phyloP scores from a whole-genome alignment of 345 rosid genomes.

The Combretum micranthum region DNA sequence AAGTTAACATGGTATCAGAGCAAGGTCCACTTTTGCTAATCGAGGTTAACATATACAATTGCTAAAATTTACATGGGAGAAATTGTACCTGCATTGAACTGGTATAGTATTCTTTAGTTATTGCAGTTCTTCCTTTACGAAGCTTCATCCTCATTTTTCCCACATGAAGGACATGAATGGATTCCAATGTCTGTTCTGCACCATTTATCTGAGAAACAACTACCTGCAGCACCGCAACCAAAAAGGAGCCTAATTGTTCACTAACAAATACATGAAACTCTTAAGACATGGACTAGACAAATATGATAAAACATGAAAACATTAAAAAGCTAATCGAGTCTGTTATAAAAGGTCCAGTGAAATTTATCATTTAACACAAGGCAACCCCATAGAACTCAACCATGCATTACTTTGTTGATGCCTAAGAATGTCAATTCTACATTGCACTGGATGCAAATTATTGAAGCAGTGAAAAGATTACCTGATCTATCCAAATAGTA shows the following conservation, averaged over 20 bases:
- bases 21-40: too few species aligned
- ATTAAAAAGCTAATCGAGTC: not conserved
- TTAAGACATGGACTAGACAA: not conserved
- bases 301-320: not conserved
- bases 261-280: not conserved
- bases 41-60: too few species aligned
- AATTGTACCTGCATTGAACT: conserved; percentile 65
- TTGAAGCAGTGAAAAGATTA: too few species aligned
- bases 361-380: too few species aligned
- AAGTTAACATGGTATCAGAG: too few species aligned
- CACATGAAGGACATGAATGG: conserved; percentile 80
- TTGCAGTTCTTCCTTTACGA: conserved; percentile 58
- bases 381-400: too few species aligned
- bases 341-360: too few species aligned
- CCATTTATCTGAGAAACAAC: conserved; percentile 80
- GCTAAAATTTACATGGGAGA: too few species aligned
- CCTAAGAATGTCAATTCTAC: too few species aligned
- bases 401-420: too few species aligned
- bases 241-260: not conserved
- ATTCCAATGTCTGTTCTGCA: conserved; percentile 54
- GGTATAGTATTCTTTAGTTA: conserved; percentile 87
- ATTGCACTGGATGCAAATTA: too few species aligned
- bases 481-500: too few species aligned
- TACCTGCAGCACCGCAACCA: conserved; percentile 34
- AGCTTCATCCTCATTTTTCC: conserved; percentile 98